These are phyloP conservation scores for Lippia alba DNA, from an alignment of 305 asterid species.

Conservation along the genomic window DNA sequence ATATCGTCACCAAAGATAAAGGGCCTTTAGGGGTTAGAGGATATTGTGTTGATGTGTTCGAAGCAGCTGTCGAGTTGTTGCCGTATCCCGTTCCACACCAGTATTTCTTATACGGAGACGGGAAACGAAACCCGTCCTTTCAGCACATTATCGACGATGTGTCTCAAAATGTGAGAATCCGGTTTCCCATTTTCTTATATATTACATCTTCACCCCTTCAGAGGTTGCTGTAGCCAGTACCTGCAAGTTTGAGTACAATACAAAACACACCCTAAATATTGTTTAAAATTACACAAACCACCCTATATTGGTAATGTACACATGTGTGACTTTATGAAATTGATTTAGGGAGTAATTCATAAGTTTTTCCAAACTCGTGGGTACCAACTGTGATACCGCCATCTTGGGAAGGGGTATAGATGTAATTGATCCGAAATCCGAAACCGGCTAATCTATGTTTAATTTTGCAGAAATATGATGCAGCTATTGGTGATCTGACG, in stretches of 20 bases:
- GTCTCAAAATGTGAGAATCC: conserved; percentile 49
- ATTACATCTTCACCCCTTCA: not conserved
- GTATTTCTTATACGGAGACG: conserved; percentile 62
- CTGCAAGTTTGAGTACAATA: too few relatives aligned
- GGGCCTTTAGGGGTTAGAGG: conserved; percentile 63
- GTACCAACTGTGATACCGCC: too few relatives aligned
- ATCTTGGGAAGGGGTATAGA: too few relatives aligned
- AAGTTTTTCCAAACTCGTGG: too few relatives aligned
- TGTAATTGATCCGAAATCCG: too few relatives aligned
- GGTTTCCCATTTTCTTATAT: not conserved
- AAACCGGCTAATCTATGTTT: not conserved
- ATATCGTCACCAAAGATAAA: conserved; percentile 51
- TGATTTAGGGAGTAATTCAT: too few relatives aligned
- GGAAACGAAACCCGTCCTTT: conserved; percentile 54
- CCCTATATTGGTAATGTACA: too few relatives aligned
- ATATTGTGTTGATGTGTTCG: conserved; percentile 66
- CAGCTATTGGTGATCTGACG: conserved; percentile 63
- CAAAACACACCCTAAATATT: too few relatives aligned
- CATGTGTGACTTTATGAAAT: too few relatives aligned
- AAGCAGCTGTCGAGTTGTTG: conserved; percentile 64
- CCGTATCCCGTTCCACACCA: conserved; percentile 64
- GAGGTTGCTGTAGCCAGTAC: too few relatives aligned
- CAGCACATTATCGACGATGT: conserved; percentile 51
- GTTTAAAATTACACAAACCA: too few relatives aligned
- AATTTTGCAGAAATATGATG: conserved; percentile 52